phyloP scores from a whole-genome alignment of 23 red algal genomes.

The Agarophyton chilense region DNA sequence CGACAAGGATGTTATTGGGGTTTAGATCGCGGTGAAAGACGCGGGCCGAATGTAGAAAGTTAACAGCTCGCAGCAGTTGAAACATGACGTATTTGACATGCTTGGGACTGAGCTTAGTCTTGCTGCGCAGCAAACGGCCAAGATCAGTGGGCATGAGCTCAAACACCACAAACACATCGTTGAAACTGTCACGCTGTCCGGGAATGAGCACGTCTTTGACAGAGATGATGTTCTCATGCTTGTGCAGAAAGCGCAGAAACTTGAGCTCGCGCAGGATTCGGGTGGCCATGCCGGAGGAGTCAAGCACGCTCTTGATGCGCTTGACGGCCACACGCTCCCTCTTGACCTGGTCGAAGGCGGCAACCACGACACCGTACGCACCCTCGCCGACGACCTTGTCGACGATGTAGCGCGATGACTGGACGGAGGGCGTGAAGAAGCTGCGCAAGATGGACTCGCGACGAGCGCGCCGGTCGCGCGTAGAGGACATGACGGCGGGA shows the following conservation, averaged over 20 bases:
- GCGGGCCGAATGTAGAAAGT: slow-evolving; percentile 85
- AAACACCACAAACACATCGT: slow-evolving; percentile 94
- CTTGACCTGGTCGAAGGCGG: slow-evolving; percentile 82
- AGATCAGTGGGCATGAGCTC: slow-evolving; percentile 98
- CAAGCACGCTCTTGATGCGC: slow-evolving; percentile 84
- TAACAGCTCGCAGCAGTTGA: slow-evolving; percentile 88
- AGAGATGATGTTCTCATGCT: slow-evolving; percentile 96
- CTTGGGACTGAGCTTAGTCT: slow-evolving; percentile 69
- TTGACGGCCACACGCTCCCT: slow-evolving; percentile 93
- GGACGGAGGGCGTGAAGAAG: slow-evolving; percentile 68
- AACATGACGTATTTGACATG: slow-evolving; percentile 93
- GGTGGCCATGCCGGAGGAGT: slow-evolving; percentile 81
- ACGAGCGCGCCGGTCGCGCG: slow-evolving; percentile 62
- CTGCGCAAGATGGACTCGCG: slow-evolving; percentile 49
- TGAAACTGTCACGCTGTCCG: slow-evolving; percentile 78
- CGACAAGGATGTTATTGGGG: slow-evolving; percentile 94
- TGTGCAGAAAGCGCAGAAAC: slow-evolving; percentile 89
- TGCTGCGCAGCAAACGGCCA: slow-evolving; percentile 75
- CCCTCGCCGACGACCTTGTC: slow-evolving; percentile 88
- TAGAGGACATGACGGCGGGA: slow-evolving; percentile 15
- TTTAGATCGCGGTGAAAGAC: slow-evolving; percentile 98
- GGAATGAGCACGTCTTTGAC: slow-evolving; percentile 88
- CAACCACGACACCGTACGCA: slow-evolving; percentile 93
- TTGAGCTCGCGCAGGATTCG: slow-evolving; percentile 96
- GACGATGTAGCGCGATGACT: slow-evolving; percentile 60